Evolutionary conservation across 805 yeast species (phyloP).

Genomic region (Deakozyma indianensis): DNA sequence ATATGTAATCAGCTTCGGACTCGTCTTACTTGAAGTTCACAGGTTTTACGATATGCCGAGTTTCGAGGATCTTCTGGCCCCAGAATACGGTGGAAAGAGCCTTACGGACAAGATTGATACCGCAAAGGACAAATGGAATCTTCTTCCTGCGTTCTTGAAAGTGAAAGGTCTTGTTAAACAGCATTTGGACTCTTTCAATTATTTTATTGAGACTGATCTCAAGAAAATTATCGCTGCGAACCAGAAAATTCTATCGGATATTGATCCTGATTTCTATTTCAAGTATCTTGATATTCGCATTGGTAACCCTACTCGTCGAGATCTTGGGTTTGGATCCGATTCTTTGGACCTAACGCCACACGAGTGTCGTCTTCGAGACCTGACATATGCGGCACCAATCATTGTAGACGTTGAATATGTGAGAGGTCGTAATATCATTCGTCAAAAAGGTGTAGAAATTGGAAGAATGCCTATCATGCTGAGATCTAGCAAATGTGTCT

Average conservation of each 20-base stretch:
- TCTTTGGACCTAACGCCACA: constrained; percentile 46
- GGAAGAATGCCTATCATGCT: constrained; percentile 99
- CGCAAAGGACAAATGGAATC: constrained; percentile 93
- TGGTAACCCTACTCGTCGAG: constrained; percentile 37
- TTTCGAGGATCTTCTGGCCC: constrained; percentile 64
- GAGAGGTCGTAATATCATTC: constrained; percentile 81
- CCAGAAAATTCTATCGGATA: constrained; percentile 78
- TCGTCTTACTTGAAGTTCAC: too few relatives aligned
- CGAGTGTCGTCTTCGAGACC: constrained; percentile 86
- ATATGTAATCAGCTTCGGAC: too few relatives aligned
- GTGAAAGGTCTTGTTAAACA: constrained; percentile 95
- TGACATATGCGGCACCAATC: constrained; percentile 90
- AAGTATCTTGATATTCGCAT: constrained; percentile 88
- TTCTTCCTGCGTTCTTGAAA: constrained; percentile 87
- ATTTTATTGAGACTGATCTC: constrained; percentile 85
- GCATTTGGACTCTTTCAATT: constrained; percentile 95
- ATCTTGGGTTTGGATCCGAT: constrained; percentile 15
- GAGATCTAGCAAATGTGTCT: constrained; percentile 79
- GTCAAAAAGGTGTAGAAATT: constrained; percentile 81
- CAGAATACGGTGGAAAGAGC: constrained; percentile 72
- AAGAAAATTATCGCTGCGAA: constrained; percentile 88
- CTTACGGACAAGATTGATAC: constrained; percentile 80
- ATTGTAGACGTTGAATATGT: constrained; percentile 96
- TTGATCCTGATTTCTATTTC: constrained; percentile 91
- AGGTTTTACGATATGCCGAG: too few relatives aligned